Evolutionary conservation across 148 eudicot genomes (phyloP).

Genomic region (Rhododendron griersonianum): DNA sequence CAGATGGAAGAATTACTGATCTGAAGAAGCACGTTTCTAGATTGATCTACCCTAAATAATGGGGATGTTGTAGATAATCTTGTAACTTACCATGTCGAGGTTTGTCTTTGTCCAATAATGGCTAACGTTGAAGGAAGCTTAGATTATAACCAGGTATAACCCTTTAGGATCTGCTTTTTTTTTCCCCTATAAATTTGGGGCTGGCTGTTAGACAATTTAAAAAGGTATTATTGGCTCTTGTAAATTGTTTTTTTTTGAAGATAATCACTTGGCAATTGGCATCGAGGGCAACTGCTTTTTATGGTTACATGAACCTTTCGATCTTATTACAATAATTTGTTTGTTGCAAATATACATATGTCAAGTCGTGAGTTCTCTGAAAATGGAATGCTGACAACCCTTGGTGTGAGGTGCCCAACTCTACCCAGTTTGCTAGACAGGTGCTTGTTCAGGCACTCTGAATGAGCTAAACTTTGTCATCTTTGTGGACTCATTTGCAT

Average conservation of each 20-base stretch:
- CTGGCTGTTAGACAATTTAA: not conserved
- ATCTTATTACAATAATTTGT: not conserved
- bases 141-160: not conserved
- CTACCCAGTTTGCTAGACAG: not conserved
- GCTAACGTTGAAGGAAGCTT: not conserved
- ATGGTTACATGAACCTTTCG: not conserved
- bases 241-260: not conserved
- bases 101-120: not conserved
- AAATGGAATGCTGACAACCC: not conserved
- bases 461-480: not conserved
- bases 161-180: not conserved
- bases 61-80: not conserved
- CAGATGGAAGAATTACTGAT: not conserved
- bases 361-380: not conserved
- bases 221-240: not conserved
- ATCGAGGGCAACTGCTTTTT: not conserved
- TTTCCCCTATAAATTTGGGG: not conserved
- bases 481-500: not conserved
- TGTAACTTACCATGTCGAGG: not conserved
- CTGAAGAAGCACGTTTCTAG: not conserved
- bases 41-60: not conserved
- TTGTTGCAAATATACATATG: not conserved
- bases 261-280: not conserved
- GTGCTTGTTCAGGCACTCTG: not conserved
- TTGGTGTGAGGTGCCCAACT: not conserved